Evolutionary conservation across 2,329 filamentous ascomycete genomes (phyloP), one percentile per base, ranked within the genome.

Genomic region (Rhynchosporium secalis): DNA sequence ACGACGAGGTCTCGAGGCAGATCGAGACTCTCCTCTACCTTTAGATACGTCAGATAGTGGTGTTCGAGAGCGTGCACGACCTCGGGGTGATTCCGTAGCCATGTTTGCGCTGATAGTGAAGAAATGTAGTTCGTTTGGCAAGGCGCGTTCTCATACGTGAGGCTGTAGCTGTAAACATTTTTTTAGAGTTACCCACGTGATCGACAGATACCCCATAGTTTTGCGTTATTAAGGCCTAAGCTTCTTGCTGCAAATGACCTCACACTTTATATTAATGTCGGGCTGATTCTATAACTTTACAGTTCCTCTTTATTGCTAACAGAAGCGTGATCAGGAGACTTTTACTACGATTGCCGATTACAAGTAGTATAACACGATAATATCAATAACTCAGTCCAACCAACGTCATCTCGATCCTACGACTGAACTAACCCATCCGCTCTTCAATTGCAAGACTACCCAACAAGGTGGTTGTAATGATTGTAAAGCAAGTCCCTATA

Each of bases 1-100:
- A 52, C 72, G 72, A 48, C 70, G 69, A 38, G 67, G 66, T 64
- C 67, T 67, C 8, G 69, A 72, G 38, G 55, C 15, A 31, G 71
- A 70, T 62, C 69, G 61, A 26, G 69, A 71, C 38, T 55, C 58
- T 33, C 62, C 64, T 51, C 69, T 65, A 43, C 59, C 61, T 56
- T 62, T 65, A 12, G 66, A 68, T 54, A 58, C 63, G 55, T 73
- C 68, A 8, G 72, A 72, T 56, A 69, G 70, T 49, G 68, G 68
- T 9, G 72, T 71, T n/a, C 72, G 64, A n/a, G 67, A 67, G n/a
- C 67, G 69, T 20, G 64, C 52, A 36, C 70, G 64, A 20, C 69
- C 69, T 58, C 71, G 61, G 36, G 68, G 66, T 12, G 71, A 71
- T 68, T 65, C 52, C 38, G 69, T 68, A 57, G 68, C 59, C 69